phyloP scores from a whole-genome alignment of 768 basidiomycete species.

The Lactarius sanguifluus region DNA sequence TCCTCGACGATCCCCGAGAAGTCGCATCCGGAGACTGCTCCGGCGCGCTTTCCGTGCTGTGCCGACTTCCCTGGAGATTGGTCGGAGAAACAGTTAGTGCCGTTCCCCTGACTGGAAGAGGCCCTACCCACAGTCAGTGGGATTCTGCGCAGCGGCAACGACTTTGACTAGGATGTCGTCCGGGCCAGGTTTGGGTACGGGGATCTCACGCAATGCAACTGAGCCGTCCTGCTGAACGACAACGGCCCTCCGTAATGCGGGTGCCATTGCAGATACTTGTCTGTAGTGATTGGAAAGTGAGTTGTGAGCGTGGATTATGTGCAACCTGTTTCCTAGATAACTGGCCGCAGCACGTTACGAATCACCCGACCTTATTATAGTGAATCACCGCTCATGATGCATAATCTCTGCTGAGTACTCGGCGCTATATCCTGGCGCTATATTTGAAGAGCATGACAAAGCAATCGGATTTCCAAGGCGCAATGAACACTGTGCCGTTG shows the following conservation, averaged over 20 bases:
- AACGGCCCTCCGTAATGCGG: constrained; percentile 12
- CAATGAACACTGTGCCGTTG: not conserved
- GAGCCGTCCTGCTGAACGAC: constrained; percentile 15
- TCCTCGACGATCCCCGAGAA: constrained; percentile 33
- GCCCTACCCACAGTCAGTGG: constrained; percentile 32
- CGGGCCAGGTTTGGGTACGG: constrained; percentile 22
- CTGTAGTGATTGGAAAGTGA: not conserved
- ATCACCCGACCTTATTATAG: not conserved
- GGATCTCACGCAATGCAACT: constrained; percentile 15
- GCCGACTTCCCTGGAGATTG: constrained; percentile 13
- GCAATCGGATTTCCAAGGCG: not conserved
- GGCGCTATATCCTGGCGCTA: not conserved
- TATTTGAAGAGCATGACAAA: not conserved
- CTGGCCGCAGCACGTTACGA: not conserved
- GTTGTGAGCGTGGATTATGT: not conserved
- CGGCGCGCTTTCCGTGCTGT: constrained; percentile 14
- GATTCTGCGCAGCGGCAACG: constrained; percentile 39
- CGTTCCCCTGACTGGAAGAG: not conserved
- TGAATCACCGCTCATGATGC: not conserved
- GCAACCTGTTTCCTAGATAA: not conserved
- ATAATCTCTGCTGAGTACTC: not conserved
- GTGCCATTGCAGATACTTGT: constrained; percentile 10
- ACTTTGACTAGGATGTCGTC: constrained; percentile 25
- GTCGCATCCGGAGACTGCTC: constrained; percentile 33
- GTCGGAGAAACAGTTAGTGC: not conserved